Conservation (phyloP, 192 early-diverging fungal species). For the Helicostylum pulchrum region DNA sequence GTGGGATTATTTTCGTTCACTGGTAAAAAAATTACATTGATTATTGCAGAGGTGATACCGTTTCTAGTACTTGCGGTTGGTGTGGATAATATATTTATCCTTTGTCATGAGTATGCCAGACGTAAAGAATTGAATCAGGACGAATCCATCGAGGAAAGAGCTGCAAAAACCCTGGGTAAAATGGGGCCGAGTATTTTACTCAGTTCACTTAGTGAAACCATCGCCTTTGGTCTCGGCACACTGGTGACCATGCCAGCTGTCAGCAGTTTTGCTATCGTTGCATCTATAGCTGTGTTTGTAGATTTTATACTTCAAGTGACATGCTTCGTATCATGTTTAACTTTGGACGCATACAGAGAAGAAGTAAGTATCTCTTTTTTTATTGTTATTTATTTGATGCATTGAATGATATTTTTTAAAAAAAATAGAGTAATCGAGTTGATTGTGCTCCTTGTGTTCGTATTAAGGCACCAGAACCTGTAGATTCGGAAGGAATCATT, state of each 20-base stretch:
- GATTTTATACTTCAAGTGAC: conserved; percentile 66
- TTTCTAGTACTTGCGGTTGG: conserved; percentile 66
- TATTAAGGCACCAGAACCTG: conserved; percentile 41
- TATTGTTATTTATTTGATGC: no score
- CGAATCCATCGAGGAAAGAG: conserved; percentile 53
- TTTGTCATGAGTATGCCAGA: conserved; percentile 60
- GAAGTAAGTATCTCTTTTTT: conserved; percentile 28
- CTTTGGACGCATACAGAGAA: conserved; percentile 53
- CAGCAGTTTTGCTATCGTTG: conserved; percentile 64
- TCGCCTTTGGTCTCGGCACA: conserved; percentile 60
- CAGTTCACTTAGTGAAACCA: conserved; percentile 57
- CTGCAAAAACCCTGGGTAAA: conserved; percentile 52
- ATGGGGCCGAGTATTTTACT: conserved; percentile 64
- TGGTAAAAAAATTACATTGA: conserved; percentile 60
- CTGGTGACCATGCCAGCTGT: conserved; percentile 68
- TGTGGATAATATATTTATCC: conserved; percentile 68
- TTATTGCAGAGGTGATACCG: conserved; percentile 68
- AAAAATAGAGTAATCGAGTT: conserved; percentile 41
- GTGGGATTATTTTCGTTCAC: conserved; percentile 60
- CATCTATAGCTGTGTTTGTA: conserved; percentile 60
- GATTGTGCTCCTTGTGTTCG: conserved; percentile 55
- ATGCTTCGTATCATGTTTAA: conserved; percentile 56
- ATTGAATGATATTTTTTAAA: no score
- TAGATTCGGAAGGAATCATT: conserved; percentile 47
- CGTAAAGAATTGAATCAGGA: conserved; percentile 24